Conservation (phyloP, 176 grass and related monocot species). For the Lolium perenne region DNA sequence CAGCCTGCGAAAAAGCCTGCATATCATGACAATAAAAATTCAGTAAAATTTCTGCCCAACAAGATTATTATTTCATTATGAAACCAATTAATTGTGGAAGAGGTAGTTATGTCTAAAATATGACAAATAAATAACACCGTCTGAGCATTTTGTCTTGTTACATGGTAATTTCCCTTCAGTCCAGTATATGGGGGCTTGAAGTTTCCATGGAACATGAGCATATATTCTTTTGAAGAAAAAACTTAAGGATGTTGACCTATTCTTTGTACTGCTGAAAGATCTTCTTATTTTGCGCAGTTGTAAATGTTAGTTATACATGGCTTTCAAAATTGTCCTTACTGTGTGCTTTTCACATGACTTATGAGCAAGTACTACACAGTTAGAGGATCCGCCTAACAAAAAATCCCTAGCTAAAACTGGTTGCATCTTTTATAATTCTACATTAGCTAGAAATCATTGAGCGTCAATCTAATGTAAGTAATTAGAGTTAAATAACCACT, state of each 20-base stretch:
- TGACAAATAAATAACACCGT: background rate
- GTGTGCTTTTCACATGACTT: background rate
- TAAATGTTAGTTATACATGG: background rate
- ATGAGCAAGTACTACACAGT: background rate
- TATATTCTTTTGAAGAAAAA: background rate
- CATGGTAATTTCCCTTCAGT: background rate
- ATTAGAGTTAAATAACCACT: background rate
- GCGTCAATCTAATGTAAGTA: background rate
- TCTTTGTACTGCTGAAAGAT: background rate
- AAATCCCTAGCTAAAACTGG: background rate
- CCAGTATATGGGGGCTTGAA: background rate
- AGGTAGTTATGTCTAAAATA: background rate
- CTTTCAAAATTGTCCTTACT: slow-evolving; percentile 1
- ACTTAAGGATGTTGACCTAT: background rate
- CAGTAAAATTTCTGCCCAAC: background rate
- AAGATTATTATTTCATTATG: slow-evolving; percentile 7
- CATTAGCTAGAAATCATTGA: background rate
- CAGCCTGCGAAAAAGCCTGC: slow-evolving; percentile 83
- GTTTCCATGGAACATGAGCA: background rate
- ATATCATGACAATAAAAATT: slow-evolving; percentile 25
- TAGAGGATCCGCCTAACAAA: background rate
- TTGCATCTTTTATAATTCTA: background rate
- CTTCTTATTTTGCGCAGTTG: background rate
- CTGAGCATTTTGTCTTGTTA: background rate
- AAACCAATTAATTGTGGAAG: background rate